Conservation (phyloP, 768 basidiomycete genomes). For the Guyanaporus albipodus region DNA sequence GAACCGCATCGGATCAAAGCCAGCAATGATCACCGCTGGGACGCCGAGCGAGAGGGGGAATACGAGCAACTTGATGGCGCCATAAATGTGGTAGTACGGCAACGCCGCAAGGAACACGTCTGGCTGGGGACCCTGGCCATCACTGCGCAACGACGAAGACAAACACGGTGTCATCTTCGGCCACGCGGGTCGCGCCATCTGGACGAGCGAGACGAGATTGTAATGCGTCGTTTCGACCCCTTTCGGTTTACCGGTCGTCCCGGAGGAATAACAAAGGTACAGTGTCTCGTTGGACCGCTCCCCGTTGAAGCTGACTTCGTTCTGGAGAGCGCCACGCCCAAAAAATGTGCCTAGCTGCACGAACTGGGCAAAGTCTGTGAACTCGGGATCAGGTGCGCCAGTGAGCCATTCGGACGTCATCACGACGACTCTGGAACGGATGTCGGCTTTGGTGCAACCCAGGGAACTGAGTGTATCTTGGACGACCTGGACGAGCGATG, state of each 20-base stretch:
- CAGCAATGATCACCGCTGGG: slow-evolving; percentile 54
- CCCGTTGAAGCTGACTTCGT: slow-evolving; percentile 56
- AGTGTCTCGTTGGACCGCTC: slow-evolving; percentile 52
- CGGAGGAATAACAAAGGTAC: slow-evolving; percentile 61
- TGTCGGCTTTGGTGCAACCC: slow-evolving; percentile 45
- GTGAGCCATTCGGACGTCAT: slow-evolving; percentile 47
- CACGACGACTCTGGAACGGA: slow-evolving; percentile 53
- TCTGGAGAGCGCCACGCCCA: slow-evolving; percentile 41
- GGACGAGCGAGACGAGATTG: slow-evolving; percentile 60
- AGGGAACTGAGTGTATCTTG: slow-evolving; percentile 51
- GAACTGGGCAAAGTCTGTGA: slow-evolving; percentile 34
- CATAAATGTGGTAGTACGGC: slow-evolving; percentile 56
- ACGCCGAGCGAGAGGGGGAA: slow-evolving; percentile 50
- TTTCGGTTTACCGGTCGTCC: slow-evolving; percentile 79
- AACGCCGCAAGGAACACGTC: slow-evolving; percentile 63
- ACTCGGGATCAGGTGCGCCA: slow-evolving; percentile 27
- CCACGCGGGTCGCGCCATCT: slow-evolving; percentile 46
- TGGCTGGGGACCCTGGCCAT: background rate
- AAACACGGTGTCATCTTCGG: slow-evolving; percentile 33
- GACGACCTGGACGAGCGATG: slow-evolving; percentile 54
- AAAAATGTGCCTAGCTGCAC: slow-evolving; percentile 48
- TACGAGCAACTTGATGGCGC: slow-evolving; percentile 58
- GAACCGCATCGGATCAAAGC: slow-evolving; percentile 69
- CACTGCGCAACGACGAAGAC: slow-evolving; percentile 9
- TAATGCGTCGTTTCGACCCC: slow-evolving; percentile 66